phyloP scores from a whole-genome alignment of 2,329 filamentous ascomycete species.

The Pyricularia sp. region DNA sequence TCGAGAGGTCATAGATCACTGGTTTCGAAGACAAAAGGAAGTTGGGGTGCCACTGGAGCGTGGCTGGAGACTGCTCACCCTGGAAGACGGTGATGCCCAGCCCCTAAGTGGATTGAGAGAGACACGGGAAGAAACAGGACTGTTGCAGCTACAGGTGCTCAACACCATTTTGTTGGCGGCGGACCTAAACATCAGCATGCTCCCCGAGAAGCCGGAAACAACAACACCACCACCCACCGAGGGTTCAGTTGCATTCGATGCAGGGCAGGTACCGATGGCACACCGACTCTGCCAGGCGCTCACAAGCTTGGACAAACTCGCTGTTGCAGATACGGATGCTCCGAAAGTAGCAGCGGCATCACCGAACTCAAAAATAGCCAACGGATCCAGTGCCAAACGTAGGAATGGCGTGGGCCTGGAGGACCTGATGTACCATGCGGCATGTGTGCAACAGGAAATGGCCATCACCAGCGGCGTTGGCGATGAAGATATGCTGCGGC shows the following conservation, averaged over 20 bases:
- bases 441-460: constrained; percentile 5
- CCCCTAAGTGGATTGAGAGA: neutral
- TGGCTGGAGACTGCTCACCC: neutral
- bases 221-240: neutral
- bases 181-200: constrained; percentile 1
- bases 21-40: neutral
- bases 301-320: neutral
- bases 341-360: neutral
- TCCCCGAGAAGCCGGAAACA: neutral
- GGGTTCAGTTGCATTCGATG: neutral
- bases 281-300: constrained; percentile 1
- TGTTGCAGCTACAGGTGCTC: neutral
- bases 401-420: neutral
- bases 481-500: constrained; percentile 1
- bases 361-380: neutral
- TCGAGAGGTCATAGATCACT: neutral
- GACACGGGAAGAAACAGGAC: neutral
- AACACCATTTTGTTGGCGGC: constrained; percentile 1
- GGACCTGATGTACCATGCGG: constrained; percentile 1
- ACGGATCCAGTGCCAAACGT: neutral
- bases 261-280: neutral
- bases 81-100: constrained; percentile 1
- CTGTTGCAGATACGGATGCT: neutral
- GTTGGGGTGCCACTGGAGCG: neutral
- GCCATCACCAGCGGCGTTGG: neutral